Evolutionary conservation across 106 monocot genomes (phyloP).

Genomic region (Narthecium ossifragum): DNA sequence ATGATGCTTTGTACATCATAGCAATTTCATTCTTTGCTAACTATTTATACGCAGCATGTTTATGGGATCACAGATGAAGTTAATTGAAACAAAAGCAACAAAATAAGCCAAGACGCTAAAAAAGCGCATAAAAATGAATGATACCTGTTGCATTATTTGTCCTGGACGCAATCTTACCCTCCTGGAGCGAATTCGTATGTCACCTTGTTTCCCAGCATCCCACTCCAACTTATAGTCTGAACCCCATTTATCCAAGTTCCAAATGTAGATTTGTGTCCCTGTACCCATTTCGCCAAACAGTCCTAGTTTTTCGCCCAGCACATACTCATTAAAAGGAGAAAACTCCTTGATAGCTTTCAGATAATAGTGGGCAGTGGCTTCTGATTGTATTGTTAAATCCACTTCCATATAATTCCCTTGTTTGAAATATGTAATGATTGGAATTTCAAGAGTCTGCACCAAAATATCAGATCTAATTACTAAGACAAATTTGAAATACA

Average conservation of each 20-base stretch:
- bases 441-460: slow-evolving; percentile 74
- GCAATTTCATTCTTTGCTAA: no score
- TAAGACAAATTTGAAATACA: not conserved
- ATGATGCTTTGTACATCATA: not conserved
- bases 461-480: no score
- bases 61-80: no score
- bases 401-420: slow-evolving; percentile 62
- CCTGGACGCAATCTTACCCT: slow-evolving; percentile 66
- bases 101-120: no score
- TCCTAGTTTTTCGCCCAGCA: slow-evolving; percentile 57
- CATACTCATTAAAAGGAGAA: slow-evolving; percentile 83
- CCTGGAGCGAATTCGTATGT: slow-evolving; percentile 70
- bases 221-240: slow-evolving; percentile 57
- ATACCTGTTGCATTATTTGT: slow-evolving; percentile 36
- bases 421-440: slow-evolving; percentile 52
- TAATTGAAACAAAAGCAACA: no score
- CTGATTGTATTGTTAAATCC: slow-evolving; percentile 53
- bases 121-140: not conserved
- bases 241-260: slow-evolving; percentile 86
- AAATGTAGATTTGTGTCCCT: slow-evolving; percentile 85
- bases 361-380: slow-evolving; percentile 28
- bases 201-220: slow-evolving; percentile 23
- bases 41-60: no score
- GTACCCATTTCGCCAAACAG: slow-evolving; percentile 50
- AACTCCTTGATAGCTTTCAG: slow-evolving; percentile 67